phyloP scores from a whole-genome alignment of 2,329 filamentous ascomycete species.

The Botrytis sinoallii region DNA sequence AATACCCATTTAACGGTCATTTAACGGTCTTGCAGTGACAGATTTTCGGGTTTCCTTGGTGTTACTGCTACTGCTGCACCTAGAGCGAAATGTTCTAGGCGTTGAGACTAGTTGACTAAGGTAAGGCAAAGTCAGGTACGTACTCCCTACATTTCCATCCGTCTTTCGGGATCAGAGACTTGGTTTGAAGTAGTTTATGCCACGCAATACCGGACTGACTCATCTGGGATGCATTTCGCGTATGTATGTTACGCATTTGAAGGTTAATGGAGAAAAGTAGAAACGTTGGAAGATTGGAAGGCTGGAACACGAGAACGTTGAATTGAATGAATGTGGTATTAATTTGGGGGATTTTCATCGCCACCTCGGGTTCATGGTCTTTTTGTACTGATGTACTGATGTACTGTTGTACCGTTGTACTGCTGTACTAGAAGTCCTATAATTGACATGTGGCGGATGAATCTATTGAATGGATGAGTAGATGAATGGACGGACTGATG shows the following conservation, averaged over 20 bases:
- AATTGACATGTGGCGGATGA: neutral
- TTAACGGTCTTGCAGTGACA: neutral
- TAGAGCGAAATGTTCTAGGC: neutral
- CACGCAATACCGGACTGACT: neutral
- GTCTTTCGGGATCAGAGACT: neutral
- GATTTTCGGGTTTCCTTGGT: neutral
- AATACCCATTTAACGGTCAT: neutral
- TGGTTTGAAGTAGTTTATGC: slow-evolving; percentile 3
- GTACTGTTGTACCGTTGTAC: neutral
- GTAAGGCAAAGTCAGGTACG: slow-evolving; percentile 3
- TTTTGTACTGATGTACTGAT: neutral
- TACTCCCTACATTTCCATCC: neutral
- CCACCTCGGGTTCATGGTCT: neutral
- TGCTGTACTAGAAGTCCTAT: neutral
- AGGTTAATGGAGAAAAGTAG: neutral
- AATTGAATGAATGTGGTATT: neutral
- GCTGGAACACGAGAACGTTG: too few relatives aligned
- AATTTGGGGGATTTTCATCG: neutral
- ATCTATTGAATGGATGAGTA: slow-evolving; percentile 1
- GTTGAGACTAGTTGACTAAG: neutral
- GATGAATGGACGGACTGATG: neutral
- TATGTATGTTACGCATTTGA: neutral
- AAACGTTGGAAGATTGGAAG: too few relatives aligned
- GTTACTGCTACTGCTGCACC: neutral
- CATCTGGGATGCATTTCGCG: neutral